These are phyloP conservation scores for Termitomyces sp. DNA, from an alignment of 768 basidiomycete species.

Conservation along the genomic window DNA sequence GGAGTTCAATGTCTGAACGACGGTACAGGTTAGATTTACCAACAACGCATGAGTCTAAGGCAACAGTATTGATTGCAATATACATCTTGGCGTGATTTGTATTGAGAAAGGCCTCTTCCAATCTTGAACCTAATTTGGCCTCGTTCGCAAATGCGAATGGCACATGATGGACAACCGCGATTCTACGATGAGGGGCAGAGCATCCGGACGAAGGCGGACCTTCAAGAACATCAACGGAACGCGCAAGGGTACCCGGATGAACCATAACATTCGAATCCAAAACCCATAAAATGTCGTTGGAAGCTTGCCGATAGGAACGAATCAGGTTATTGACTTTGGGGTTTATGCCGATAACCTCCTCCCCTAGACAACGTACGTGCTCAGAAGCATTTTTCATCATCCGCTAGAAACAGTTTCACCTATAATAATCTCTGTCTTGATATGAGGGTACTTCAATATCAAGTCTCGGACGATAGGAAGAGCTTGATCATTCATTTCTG, in stretches of 20 bases:
- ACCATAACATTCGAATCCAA: constrained; percentile 93
- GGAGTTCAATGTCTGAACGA: constrained; percentile 77
- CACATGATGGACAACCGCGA: constrained; percentile 93
- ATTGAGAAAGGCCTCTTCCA: constrained; percentile 94
- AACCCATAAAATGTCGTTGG: constrained; percentile 92
- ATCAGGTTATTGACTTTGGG: constrained; percentile 98
- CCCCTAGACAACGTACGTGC: constrained; percentile 41
- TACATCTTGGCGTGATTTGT: constrained; percentile 99
- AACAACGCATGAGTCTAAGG: constrained; percentile 91
- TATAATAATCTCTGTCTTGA: constrained; percentile 68
- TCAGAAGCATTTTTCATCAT: background rate
- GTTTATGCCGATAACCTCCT: constrained; percentile 83
- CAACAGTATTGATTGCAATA: constrained; percentile 84
- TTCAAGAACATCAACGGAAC: constrained; percentile 75
- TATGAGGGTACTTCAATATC: constrained; percentile 69
- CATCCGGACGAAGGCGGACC: constrained; percentile 31
- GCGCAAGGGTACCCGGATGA: constrained; percentile 71
- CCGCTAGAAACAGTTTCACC: constrained; percentile 39
- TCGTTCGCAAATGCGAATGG: constrained; percentile 81
- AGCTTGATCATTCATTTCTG: constrained; percentile 85
- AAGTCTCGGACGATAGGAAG: constrained; percentile 77
- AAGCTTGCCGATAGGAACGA: constrained; percentile 73
- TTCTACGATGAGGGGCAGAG: constrained; percentile 28
- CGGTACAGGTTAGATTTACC: constrained; percentile 96
- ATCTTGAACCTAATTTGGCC: constrained; percentile 65